Conservation (phyloP, 192 early-diverging fungal species). For the Dispira parvispora region DNA sequence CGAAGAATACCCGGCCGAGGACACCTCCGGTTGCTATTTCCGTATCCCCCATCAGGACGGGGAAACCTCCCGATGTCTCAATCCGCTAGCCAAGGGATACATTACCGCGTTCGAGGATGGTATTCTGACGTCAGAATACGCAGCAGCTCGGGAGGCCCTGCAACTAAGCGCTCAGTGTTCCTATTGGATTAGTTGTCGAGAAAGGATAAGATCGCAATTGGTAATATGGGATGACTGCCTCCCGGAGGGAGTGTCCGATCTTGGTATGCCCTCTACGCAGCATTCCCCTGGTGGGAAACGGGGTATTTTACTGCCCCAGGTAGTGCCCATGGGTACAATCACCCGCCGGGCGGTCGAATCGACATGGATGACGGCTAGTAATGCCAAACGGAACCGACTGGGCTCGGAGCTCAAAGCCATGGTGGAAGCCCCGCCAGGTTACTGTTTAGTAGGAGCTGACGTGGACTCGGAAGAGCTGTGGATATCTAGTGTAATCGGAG, state of each 20-base stretch:
- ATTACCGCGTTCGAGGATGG: slow-evolving; percentile 62
- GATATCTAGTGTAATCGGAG: slow-evolving; percentile 87
- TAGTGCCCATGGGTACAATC: slow-evolving; percentile 89
- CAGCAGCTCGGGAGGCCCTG: slow-evolving; percentile 59
- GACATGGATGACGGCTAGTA: slow-evolving; percentile 93
- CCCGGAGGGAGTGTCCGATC: slow-evolving; percentile 14
- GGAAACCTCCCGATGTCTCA: slow-evolving; percentile 57
- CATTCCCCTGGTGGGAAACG: slow-evolving; percentile 13
- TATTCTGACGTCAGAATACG: slow-evolving; percentile 51
- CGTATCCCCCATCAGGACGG: slow-evolving; percentile 81
- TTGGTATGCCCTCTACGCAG: slow-evolving; percentile 14
- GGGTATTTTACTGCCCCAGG: slow-evolving; percentile 80
- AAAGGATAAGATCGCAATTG: slow-evolving; percentile 69
- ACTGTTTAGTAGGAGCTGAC: slow-evolving; percentile 85
- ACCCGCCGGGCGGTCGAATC: slow-evolving; percentile 82
- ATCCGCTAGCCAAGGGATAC: slow-evolving; percentile 75
- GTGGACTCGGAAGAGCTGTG: slow-evolving; percentile 95
- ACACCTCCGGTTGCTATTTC: slow-evolving; percentile 29
- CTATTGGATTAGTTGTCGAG: slow-evolving; percentile 82
- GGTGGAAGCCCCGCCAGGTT: slow-evolving; percentile 66
- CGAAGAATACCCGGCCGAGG: slow-evolving; percentile 20
- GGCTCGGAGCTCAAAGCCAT: slow-evolving; percentile 89
- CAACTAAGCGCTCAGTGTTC: slow-evolving; percentile 58
- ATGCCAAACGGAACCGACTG: slow-evolving; percentile 72
- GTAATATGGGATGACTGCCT: slow-evolving; percentile 48